Evolutionary conservation across 2,329 filamentous ascomycete genomes (phyloP).

Genomic region (Laburnicola sp.): DNA sequence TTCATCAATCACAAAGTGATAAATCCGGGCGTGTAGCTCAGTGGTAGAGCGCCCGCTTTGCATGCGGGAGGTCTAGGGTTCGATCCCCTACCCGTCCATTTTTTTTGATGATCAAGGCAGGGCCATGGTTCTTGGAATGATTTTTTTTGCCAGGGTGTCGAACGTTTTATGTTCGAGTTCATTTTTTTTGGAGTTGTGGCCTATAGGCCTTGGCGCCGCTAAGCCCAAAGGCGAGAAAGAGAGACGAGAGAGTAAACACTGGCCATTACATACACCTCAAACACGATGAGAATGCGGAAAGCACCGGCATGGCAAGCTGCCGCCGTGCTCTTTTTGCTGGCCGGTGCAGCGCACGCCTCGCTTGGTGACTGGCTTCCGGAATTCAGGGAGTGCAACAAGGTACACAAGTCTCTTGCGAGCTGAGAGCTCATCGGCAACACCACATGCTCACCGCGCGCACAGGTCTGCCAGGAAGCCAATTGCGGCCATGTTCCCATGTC

Average conservation of each 20-base stretch:
- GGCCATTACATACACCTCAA: background rate
- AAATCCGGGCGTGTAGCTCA: conserved; percentile 38
- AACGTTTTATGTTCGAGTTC: background rate
- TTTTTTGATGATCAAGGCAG: background rate
- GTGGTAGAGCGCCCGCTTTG: conserved; percentile 48
- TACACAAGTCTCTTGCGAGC: conserved; percentile 47
- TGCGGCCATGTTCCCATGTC: conserved; percentile 66
- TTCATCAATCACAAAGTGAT: too few relatives aligned
- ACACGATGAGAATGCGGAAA: conserved; percentile 31
- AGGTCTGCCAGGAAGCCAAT: conserved; percentile 82
- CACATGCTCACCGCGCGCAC: conserved; percentile 19
- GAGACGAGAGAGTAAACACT: background rate
- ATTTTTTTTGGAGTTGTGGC: background rate
- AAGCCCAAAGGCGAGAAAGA: conserved; percentile 8
- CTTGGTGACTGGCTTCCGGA: conserved; percentile 82
- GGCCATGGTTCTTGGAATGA: too few relatives aligned
- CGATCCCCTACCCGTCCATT: conserved; percentile 34
- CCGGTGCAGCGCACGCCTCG: conserved; percentile 63
- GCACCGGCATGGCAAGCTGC: conserved; percentile 28
- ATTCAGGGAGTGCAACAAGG: conserved; percentile 84
- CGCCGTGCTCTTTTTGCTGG: conserved; percentile 32
- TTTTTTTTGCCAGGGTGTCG: conserved; percentile 4
- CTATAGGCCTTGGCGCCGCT: conserved; percentile 2
- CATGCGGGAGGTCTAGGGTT: conserved; percentile 44
- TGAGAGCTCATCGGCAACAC: background rate